Conservation (phyloP, 305 asterid genomes). For the Ajuga reptans region DNA sequence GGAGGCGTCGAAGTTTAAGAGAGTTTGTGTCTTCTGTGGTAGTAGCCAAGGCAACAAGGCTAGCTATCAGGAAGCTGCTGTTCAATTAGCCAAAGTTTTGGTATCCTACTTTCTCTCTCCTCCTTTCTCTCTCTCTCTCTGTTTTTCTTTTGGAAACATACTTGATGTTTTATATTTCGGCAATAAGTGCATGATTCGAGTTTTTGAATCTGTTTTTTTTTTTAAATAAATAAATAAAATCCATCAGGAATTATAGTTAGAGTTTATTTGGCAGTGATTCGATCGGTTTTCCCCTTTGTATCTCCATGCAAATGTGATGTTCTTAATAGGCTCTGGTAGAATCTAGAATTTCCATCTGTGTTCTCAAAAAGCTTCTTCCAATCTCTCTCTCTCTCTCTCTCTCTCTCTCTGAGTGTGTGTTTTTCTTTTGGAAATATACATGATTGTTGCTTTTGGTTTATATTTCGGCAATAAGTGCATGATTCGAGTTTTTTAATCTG, state of each 20-base stretch:
- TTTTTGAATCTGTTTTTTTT: too few species aligned
- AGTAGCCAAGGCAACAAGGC: constrained; percentile 88
- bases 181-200: background rate
- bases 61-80: constrained; percentile 90
- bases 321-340: too few species aligned
- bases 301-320: too few species aligned
- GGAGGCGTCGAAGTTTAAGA: constrained; percentile 59
- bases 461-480: too few species aligned
- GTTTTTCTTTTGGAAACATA: background rate
- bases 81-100: constrained; percentile 72
- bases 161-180: background rate
- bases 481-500: too few species aligned
- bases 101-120: constrained; percentile 27
- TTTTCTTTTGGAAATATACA: background rate
- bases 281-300: too few species aligned
- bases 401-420: background rate
- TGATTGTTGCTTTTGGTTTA: too few species aligned
- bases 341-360: too few species aligned
- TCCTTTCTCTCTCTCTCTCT: background rate
- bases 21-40: constrained; percentile 94
- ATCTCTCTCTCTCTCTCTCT: background rate
- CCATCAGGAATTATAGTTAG: too few species aligned
- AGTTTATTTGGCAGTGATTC: too few species aligned
- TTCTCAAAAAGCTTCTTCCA: too few species aligned
- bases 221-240: too few species aligned